Evolutionary conservation across 2,329 filamentous ascomycete species (phyloP), one percentile per base, ranked within the genome.

Genomic region (Clonostachys byssicola): DNA sequence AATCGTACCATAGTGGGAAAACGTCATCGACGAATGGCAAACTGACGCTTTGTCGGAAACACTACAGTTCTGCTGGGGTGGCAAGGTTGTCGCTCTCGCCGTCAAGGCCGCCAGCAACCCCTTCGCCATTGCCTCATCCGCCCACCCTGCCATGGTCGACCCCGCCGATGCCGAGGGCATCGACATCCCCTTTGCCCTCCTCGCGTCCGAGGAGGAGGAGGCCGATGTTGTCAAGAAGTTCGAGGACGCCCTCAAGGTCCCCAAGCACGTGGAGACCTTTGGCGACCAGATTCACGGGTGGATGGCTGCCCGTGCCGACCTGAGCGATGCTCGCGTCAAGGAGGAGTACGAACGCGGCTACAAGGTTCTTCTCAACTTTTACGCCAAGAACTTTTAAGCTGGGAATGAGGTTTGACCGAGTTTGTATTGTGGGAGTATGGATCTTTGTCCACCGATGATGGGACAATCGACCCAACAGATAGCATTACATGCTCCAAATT

Each of bases 211-310:
- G 58, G 85, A 89, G 54, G 82, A 88, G 70, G 61, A 70, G 4
- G 67, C 62, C 1, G 75, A 78, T 5, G 73, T 72, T 38, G 77
- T 85, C 39, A 67, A 79, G 61, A 70, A 78, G 60, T 83, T 80
- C 51, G 72, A 79, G 59, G 62, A 69, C n/a, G 68, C 67, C 10
- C 71, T 87, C 45, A 68, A 65, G 30, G 75, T 68, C 3, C 65
- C 77, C 49, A 81, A 82, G 57, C 74, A 83, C 52, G 76, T 86
- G 46, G 83, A 88, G 70, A 81, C 63, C n/a, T 88, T 86, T 57
- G 56, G 58, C 20, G 81, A 81, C 57, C 85, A 86, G 73, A 75
- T 83, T 59, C 85, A 89, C 64, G 85, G 85, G 41, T 89, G 84
- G 83, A 89, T 88, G 85, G 82, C 80, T 2, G 84, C 85, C 2